Evolutionary conservation across 768 basidiomycete genomes (phyloP), one percentile per base, ranked within the genome.

Genomic region (Pisolithus albus): DNA sequence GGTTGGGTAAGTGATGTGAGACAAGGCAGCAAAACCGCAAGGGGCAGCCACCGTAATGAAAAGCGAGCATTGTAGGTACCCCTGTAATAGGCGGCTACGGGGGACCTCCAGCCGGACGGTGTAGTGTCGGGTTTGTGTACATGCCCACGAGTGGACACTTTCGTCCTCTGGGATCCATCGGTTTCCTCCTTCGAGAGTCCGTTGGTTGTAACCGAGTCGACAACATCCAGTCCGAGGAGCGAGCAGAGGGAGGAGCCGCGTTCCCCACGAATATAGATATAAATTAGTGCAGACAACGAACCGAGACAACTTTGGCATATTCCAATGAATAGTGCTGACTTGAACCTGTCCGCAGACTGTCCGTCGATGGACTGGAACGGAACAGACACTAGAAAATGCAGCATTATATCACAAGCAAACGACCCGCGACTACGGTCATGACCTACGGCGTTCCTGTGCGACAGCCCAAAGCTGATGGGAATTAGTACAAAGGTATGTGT

Each of bases 1-100:
- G 42, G 95, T 92, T 46, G 96, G 96, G 75, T 97, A 98, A 18
- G 92, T 92, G 64, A 99, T 93, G 72, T 95, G 91, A 24, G 90
- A 84, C 41, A 98, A 84, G 6, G 93, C 84, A 10, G 93, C 88
- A 71, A 98, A 98, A 47, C 95, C 94, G 65, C 98, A 95, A 3
- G 95, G 96, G 18, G 92, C 88, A 2, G 95, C 95, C 37, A 82
- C 72, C 38, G 93, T 93, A 57, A 96, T 90, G 67, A 92, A 86
- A 21, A 88, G 63, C 21, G 94, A 82, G 65, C 92, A 88, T 68
- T 91, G 90, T 48, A 92, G 74, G 69, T 91, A 92, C 38, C 80
- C 71, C 19, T 83, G 70, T 45, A 92, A 76, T n/a, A 91, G 79
- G 1, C 72, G 66, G 47, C 66, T 69, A 55, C 70, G 69, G 32